Evolutionary conservation across 805 yeast genomes (phyloP).

Genomic region (Hanseniaspora nectarophila): DNA sequence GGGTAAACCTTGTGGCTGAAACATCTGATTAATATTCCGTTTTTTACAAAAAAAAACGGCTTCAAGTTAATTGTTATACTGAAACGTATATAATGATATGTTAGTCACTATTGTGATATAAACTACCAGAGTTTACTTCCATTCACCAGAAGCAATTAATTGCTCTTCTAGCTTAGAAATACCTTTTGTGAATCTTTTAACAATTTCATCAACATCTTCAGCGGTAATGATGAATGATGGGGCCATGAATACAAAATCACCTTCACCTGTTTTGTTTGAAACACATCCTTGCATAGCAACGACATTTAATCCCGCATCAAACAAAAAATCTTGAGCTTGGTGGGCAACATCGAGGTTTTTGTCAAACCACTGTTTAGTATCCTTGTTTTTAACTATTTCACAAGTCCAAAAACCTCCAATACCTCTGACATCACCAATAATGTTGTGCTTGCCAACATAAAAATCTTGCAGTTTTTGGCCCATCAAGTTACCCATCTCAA

Average conservation of each 20-base stretch:
- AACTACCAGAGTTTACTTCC: background rate
- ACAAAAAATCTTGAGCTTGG: constrained; percentile 27
- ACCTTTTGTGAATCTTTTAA: constrained; percentile 31
- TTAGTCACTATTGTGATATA: no score
- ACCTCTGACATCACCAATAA: constrained; percentile 52
- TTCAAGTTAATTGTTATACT: no score
- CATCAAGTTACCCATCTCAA: constrained; percentile 34
- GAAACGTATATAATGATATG: no score
- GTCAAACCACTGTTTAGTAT: constrained; percentile 39
- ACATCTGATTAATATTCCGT: no score
- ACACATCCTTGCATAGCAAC: constrained; percentile 38
- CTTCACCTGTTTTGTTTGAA: constrained; percentile 22
- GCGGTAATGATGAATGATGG: constrained; percentile 36
- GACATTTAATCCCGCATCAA: constrained; percentile 36
- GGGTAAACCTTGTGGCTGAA: background rate
- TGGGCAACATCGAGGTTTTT: constrained; percentile 30
- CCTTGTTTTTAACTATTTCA: constrained; percentile 43
- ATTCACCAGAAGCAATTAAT: constrained; percentile 18
- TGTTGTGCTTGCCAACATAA: constrained; percentile 26
- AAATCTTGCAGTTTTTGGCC: constrained; percentile 30
- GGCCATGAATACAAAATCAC: constrained; percentile 36
- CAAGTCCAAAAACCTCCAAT: constrained; percentile 49
- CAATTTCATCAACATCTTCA: constrained; percentile 34
- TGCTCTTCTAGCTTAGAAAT: constrained; percentile 26
- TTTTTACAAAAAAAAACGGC: no score